These are phyloP conservation scores for Anisodus tanguticus DNA, from an alignment of 257 asterid genomes.

Conservation along the genomic window DNA sequence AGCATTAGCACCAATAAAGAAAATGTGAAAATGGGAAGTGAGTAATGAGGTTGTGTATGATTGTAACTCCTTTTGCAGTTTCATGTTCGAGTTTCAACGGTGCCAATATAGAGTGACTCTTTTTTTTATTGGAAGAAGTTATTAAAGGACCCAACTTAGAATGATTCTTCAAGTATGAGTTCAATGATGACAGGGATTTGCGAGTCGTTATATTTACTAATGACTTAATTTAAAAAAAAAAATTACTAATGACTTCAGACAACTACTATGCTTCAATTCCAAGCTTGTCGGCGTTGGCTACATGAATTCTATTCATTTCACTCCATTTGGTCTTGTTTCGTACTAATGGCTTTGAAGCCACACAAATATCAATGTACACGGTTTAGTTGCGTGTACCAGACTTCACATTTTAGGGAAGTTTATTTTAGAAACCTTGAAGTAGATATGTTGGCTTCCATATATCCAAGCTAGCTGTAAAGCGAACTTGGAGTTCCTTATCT, in stretches of 20 bases:
- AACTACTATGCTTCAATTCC: neutral
- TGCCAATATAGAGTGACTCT: neutral
- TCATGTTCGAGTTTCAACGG: neutral
- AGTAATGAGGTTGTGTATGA: neutral
- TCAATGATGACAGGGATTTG: constrained; percentile 5
- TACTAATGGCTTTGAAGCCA: neutral
- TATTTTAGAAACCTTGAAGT: neutral
- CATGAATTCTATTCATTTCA: neutral
- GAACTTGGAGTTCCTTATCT: neutral
- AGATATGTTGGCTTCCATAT: neutral
- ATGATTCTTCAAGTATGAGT: constrained; percentile 1
- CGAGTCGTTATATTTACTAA: neutral
- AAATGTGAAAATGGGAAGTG: neutral
- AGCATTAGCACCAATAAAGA: neutral
- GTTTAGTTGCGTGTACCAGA: neutral
- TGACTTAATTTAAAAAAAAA: neutral
- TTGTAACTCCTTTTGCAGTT: neutral
- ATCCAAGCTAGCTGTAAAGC: neutral
- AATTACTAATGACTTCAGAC: neutral
- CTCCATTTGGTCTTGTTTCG: neutral
- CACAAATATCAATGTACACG: neutral
- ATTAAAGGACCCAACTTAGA: neutral
- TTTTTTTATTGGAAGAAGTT: neutral
- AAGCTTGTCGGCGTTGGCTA: neutral
- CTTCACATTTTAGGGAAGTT: neutral